Percentiles rank a stretch among this genome's conserved stretches.
These are phyloP conservation scores for Debaryomyces nepalensis DNA, from an alignment of 1,139 yeast genomes.

Conservation along the genomic window DNA sequence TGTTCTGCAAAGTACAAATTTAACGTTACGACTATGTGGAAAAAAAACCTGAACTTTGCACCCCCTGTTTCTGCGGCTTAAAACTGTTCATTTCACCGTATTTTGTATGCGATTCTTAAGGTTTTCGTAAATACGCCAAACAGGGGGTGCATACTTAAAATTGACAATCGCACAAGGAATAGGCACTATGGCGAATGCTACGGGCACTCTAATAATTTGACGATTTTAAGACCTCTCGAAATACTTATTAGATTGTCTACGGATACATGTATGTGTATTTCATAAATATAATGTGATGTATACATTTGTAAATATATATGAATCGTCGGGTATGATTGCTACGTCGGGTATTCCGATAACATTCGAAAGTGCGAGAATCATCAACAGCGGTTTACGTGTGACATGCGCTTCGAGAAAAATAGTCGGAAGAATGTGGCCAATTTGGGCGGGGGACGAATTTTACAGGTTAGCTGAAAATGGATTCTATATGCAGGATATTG, in stretches of 20 bases:
- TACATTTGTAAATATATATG: background rate
- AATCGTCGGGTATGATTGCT: background rate
- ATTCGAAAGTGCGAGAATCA: background rate
- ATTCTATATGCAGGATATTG: background rate
- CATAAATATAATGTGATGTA: background rate
- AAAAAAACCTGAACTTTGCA: conserved; percentile 7
- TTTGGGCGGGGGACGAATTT: background rate
- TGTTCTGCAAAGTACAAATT: conserved; percentile 3
- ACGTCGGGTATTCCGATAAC: conserved; percentile 1
- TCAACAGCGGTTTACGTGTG: background rate
- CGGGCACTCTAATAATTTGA: background rate
- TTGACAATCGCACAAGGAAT: conserved; percentile 1
- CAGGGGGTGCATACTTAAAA: conserved; percentile 10
- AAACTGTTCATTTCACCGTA: conserved; percentile 4
- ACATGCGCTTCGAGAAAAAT: conserved; percentile 5
- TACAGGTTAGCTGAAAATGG: background rate
- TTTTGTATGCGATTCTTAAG: conserved; percentile 4
- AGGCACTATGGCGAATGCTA: background rate
- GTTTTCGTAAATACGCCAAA: conserved; percentile 5
- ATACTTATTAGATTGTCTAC: background rate
- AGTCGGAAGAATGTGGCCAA: too few relatives aligned
- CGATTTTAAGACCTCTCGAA: too few relatives aligned
- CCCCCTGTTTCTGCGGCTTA: conserved; percentile 12
- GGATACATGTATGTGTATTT: background rate
- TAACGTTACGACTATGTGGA: conserved; percentile 6